Percentiles rank a stretch among this genome's conserved stretches.
Conservation (phyloP, 169 alveolate genomes). For the Plasmodium blacklocki region DNA sequence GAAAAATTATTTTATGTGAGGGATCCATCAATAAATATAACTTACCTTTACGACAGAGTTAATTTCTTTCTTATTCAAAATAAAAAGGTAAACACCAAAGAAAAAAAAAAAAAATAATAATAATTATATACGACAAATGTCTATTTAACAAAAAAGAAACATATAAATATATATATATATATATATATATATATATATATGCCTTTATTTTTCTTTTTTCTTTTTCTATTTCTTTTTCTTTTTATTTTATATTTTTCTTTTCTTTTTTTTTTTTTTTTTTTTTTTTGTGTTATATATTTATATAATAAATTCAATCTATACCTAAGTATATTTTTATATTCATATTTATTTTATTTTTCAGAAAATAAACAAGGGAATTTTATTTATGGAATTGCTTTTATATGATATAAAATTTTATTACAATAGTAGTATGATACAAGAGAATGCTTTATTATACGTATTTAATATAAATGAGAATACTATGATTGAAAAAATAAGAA, state of each 20-base stretch:
- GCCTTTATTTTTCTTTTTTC: no score
- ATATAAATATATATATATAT: neutral
- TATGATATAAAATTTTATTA: conserved; percentile 32
- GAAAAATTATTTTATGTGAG: conserved; percentile 50
- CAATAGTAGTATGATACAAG: conserved; percentile 8
- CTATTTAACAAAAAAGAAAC: no score
- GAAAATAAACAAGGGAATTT: conserved; percentile 22
- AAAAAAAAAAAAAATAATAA: conserved; percentile 2
- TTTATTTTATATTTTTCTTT: no score
- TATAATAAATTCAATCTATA: neutral
- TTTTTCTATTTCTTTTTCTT: no score
- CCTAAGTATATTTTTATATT: neutral
- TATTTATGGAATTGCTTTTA: conserved; percentile 58
- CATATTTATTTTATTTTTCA: neutral
- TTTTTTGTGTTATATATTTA: neutral
- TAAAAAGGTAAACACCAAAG: neutral
- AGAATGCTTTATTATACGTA: conserved; percentile 20
- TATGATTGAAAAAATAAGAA: conserved; percentile 13
- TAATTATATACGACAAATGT: no score
- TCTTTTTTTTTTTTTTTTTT: no score
- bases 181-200: neutral
- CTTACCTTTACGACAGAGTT: conserved; percentile 34
- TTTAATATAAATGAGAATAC: conserved; percentile 31
- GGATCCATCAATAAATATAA: conserved; percentile 54
- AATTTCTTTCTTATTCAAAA: conserved; percentile 34